These are phyloP conservation scores for Helminthosporium solani DNA, from an alignment of 2,329 filamentous ascomycete genomes.

Conservation along the genomic window DNA sequence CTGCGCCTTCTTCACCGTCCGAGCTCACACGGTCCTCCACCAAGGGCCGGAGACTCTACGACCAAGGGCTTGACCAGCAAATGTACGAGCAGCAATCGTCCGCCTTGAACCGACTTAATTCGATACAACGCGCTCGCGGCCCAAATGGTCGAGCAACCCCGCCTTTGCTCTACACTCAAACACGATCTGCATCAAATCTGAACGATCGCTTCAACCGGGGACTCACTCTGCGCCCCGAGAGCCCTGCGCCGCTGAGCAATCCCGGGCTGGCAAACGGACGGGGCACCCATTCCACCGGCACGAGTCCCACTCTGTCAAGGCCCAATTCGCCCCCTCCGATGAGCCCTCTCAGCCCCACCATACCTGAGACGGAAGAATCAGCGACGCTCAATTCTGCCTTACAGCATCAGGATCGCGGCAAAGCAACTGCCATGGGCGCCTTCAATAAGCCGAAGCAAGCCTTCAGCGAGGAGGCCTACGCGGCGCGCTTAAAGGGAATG, in stretches of 20 bases:
- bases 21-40: conserved; percentile 65
- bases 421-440: conserved; percentile 72
- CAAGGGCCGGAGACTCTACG: conserved; percentile 76
- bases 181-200: conserved; percentile 49
- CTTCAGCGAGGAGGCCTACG: conserved; percentile 83
- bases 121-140: conserved; percentile 62
- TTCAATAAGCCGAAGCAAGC: conserved; percentile 72
- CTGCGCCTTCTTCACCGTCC: conserved; percentile 29
- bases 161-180: conserved; percentile 44
- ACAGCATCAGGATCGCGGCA: conserved; percentile 74
- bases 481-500: conserved; percentile 77
- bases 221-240: conserved; percentile 47
- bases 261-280: conserved; percentile 32
- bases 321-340: conserved; percentile 55
- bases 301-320: conserved; percentile 43
- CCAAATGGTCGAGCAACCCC: conserved; percentile 55
- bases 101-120: conserved; percentile 76
- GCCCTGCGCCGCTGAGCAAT: conserved; percentile 48
- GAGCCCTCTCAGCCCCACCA: conserved; percentile 66
- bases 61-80: conserved; percentile 76
- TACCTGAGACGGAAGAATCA: conserved; percentile 71
- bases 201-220: conserved; percentile 48
- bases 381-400: conserved; percentile 62
- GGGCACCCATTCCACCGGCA: conserved; percentile 37
- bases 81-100: conserved; percentile 78